Evolutionary conservation across 2,329 filamentous ascomycete genomes (phyloP).

Genomic region (Penicillium sp.): DNA sequence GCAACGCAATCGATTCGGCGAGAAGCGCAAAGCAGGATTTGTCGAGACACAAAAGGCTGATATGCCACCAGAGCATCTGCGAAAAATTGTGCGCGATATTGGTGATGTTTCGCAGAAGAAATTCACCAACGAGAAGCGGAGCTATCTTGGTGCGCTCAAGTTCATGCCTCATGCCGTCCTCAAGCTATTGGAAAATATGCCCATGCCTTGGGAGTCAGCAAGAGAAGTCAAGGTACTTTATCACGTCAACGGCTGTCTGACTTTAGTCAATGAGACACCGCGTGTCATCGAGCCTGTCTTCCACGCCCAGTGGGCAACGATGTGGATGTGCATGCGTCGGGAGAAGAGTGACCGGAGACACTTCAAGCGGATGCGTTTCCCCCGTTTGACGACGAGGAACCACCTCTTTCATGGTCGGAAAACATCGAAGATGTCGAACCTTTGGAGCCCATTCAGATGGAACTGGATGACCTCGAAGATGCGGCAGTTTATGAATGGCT

Average conservation of each 20-base stretch:
- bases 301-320: slow-evolving; percentile 97
- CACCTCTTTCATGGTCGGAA: slow-evolving; percentile 94
- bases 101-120: slow-evolving; percentile 99
- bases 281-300: slow-evolving; percentile 97
- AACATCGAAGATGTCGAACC: slow-evolving; percentile 99
- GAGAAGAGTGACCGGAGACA: slow-evolving; percentile 94
- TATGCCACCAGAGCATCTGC: slow-evolving; percentile 96
- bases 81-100: slow-evolving; percentile 98
- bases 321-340: slow-evolving; percentile 98
- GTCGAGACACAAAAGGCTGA: slow-evolving; percentile 98
- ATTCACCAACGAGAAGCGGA: slow-evolving; percentile 97
- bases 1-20: slow-evolving; percentile 89
- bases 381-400: slow-evolving; percentile 97
- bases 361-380: slow-evolving; percentile 99
- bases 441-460: slow-evolving; percentile 96
- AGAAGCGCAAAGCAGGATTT: slow-evolving; percentile 95
- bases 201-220: slow-evolving; percentile 98
- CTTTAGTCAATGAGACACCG: slow-evolving; percentile 92
- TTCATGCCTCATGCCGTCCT: slow-evolving; percentile 99
- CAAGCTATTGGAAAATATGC: slow-evolving; percentile 98
- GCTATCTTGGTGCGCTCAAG: slow-evolving; percentile 94
- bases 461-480: slow-evolving; percentile 92
- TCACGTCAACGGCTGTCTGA: slow-evolving; percentile 96
- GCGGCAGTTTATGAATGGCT: slow-evolving; percentile 93
- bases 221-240: slow-evolving; percentile 97